phyloP scores from a whole-genome alignment of 169 alveolate species.

The Theileria equi region DNA sequence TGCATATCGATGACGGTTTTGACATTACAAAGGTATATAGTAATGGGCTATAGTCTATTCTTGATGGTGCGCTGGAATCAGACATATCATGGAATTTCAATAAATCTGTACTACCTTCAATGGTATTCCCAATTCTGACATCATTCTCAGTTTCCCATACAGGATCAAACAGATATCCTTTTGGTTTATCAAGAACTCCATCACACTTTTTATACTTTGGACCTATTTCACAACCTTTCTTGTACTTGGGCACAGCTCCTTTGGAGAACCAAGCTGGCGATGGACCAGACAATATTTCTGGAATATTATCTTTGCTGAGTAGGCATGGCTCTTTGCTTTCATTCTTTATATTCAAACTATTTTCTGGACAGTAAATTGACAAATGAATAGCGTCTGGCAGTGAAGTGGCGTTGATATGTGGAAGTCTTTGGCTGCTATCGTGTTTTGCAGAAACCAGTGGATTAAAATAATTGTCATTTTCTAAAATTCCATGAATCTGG shows the following conservation, averaged over 20 bases:
- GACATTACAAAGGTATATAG: conserved; percentile 49
- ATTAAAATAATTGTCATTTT: conserved; percentile 48
- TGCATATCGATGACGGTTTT: conserved; percentile 35
- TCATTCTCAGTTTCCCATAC: conserved; percentile 52
- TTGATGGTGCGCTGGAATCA: conserved; percentile 40
- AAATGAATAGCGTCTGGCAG: conserved; percentile 60
- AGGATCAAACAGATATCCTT: conserved; percentile 50
- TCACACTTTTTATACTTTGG: conserved; percentile 13
- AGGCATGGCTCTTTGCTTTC: not conserved
- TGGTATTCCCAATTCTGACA: not conserved
- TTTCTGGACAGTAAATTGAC: conserved; percentile 36
- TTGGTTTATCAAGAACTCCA: conserved; percentile 3
- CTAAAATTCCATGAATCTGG: conserved; percentile 23
- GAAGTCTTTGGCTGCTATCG: conserved; percentile 46
- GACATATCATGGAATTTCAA: conserved; percentile 30
- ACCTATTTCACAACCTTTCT: conserved; percentile 38
- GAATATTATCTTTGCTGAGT: conserved; percentile 30
- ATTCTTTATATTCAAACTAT: not conserved
- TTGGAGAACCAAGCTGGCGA: conserved; percentile 48
- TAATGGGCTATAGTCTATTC: conserved; percentile 60
- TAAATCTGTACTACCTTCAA: conserved; percentile 13
- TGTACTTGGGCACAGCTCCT: conserved; percentile 16
- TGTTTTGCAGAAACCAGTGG: conserved; percentile 54
- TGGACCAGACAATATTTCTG: conserved; percentile 57
- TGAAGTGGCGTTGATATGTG: conserved; percentile 42